Evolutionary conservation across 2,329 filamentous ascomycete genomes (phyloP).

Genomic region (Pyrenophora teres): DNA sequence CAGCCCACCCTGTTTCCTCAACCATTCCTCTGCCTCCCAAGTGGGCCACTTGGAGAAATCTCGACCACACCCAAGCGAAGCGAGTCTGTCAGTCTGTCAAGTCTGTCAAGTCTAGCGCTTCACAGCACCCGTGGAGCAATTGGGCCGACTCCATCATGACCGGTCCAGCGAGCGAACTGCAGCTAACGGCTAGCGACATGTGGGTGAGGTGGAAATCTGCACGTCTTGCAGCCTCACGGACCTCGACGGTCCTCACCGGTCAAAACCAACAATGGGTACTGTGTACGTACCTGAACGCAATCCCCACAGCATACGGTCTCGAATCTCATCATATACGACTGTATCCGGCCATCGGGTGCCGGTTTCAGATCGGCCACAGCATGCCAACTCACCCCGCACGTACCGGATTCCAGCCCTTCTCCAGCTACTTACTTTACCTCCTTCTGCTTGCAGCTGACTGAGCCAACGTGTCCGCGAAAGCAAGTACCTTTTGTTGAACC

Average conservation of each 20-base stretch:
- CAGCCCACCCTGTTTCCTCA: background rate
- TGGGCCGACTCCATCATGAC: constrained; percentile 32
- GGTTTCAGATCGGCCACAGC: constrained; percentile 2
- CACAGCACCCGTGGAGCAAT: constrained; percentile 13
- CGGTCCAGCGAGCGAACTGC: constrained; percentile 8
- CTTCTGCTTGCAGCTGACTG: background rate
- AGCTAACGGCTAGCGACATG: constrained; percentile 15
- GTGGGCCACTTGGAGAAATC: no score
- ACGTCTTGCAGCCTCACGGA: constrained; percentile 25
- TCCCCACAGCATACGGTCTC: constrained; percentile 10
- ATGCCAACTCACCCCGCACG: constrained; percentile 17
- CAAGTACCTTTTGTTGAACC: background rate
- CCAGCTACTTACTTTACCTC: background rate
- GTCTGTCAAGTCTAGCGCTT: no score
- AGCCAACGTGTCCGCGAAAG: constrained; percentile 5
- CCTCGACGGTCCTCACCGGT: constrained; percentile 28
- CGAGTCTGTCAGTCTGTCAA: no score
- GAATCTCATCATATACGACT: constrained; percentile 9
- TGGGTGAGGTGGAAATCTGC: constrained; percentile 12
- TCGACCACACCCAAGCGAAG: no score
- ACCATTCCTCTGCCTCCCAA: no score
- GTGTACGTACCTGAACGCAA: constrained; percentile 1
- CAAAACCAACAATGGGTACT: constrained; percentile 4
- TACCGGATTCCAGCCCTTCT: constrained; percentile 1
- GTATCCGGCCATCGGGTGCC: constrained; percentile 6